Evolutionary conservation across 2,329 filamentous ascomycete species (phyloP).

Genomic region (Trichoderma hamatum): DNA sequence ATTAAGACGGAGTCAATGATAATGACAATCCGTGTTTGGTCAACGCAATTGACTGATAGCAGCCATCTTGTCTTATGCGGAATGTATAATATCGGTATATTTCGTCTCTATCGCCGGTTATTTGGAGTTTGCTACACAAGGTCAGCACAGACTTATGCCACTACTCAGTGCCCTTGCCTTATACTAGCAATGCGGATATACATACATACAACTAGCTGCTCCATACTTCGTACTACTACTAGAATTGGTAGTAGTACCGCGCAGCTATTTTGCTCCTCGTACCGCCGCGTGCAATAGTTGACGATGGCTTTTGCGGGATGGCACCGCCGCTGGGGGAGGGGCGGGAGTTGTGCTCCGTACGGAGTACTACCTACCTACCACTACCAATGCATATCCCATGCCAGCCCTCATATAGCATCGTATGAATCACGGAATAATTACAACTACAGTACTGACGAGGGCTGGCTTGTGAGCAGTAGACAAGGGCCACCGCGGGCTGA

Average conservation of each 20-base stretch:
- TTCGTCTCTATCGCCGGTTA: neutral
- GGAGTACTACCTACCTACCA: neutral
- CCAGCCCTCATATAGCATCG: neutral
- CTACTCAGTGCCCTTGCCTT: neutral
- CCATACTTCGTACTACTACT: neutral
- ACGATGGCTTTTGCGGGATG: neutral
- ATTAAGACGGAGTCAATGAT: neutral
- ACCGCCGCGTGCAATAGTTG: neutral
- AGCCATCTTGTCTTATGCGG: neutral
- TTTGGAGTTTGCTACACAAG: neutral
- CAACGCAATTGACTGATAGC: neutral
- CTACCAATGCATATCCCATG: neutral
- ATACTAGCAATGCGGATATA: neutral
- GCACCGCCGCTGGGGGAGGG: slow-evolving; percentile 1
- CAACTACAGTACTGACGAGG: neutral
- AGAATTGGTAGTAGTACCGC: neutral
- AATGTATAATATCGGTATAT: neutral
- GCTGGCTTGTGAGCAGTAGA: neutral
- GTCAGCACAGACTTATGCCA: neutral
- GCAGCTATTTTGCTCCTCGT: too few relatives aligned
- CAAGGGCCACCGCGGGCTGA: slow-evolving; percentile 8
- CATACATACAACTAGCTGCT: too few relatives aligned
- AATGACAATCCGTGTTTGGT: neutral
- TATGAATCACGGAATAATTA: neutral
- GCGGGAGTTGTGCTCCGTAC: neutral